A percentile compares a stretch with the other conserved stretches of the same genome.
Conservation (phyloP, 2,329 filamentous ascomycete genomes). For the Zymoseptoria passerinii region DNA sequence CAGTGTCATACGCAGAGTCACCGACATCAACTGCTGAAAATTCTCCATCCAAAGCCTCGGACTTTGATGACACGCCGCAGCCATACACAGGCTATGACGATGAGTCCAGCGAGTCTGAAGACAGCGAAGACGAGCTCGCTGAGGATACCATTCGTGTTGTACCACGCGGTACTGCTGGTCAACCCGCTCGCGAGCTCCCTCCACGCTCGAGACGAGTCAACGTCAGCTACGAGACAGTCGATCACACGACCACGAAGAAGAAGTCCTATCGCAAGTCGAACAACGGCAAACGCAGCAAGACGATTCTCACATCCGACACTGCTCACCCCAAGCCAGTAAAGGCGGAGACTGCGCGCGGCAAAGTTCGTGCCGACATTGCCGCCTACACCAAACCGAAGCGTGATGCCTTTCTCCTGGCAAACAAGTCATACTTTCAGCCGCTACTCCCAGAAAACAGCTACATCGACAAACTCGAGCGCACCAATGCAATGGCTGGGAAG, state of each 20-base stretch:
- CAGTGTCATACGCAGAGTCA: constrained; percentile 19
- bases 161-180: constrained; percentile 5
- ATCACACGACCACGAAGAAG: constrained; percentile 4
- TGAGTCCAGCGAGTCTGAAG: constrained; percentile 1
- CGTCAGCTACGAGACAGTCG: constrained; percentile 17
- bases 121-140: constrained; percentile 19
- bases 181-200: constrained; percentile 17
- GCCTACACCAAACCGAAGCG: constrained; percentile 36
- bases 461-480: constrained; percentile 31
- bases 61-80: constrained; percentile 9
- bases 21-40: constrained; percentile 8
- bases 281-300: not conserved
- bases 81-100: constrained; percentile 6
- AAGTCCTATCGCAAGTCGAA: constrained; percentile 7
- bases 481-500: constrained; percentile 5
- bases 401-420: constrained; percentile 38
- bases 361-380: constrained; percentile 36
- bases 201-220: constrained; percentile 19
- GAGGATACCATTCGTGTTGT: constrained; percentile 16
- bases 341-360: constrained; percentile 32
- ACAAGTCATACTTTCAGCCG: constrained; percentile 41
- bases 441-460: constrained; percentile 39
- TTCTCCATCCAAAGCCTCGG: constrained; percentile 8
- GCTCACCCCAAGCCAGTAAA: constrained; percentile 1
- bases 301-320: constrained; percentile 12